Evolutionary conservation across 306 rosid genomes (phyloP).

Genomic region (Lablab purpureus): DNA sequence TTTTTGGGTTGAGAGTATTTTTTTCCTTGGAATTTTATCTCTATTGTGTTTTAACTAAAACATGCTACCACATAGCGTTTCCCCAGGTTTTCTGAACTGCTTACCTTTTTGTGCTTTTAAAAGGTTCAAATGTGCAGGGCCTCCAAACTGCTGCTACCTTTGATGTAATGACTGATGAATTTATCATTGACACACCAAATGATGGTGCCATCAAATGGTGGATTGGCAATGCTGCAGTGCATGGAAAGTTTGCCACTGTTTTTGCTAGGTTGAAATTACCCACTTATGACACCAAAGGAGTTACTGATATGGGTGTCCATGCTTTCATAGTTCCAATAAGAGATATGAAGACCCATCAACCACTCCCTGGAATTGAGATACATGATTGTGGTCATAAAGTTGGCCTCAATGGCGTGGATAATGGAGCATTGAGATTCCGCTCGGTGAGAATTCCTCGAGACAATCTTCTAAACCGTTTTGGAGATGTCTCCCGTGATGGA

Average conservation of each 20-base stretch:
- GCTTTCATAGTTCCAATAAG: constrained; percentile 96
- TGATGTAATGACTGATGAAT: constrained; percentile 85
- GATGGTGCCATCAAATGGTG: constrained; percentile 99
- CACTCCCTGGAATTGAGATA: constrained; percentile 95
- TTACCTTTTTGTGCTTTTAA: constrained; percentile 37
- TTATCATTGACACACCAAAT: constrained; percentile 84
- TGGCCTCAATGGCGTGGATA: constrained; percentile 96
- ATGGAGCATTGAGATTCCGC: constrained; percentile 88
- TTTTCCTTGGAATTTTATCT: background rate
- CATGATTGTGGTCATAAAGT: constrained; percentile 96
- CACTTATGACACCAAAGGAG: constrained; percentile 65
- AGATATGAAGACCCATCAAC: constrained; percentile 83
- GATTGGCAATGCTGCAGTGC: constrained; percentile 99
- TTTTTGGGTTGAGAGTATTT: background rate
- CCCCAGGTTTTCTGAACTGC: constrained; percentile 22
- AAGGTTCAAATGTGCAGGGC: constrained; percentile 98
- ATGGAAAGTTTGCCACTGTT: constrained; percentile 93
- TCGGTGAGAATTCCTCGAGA: constrained; percentile 95
- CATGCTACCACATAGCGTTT: background rate
- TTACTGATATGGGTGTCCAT: constrained; percentile 95
- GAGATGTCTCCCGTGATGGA: constrained; percentile 95
- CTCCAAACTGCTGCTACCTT: constrained; percentile 88
- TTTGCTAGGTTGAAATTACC: constrained; percentile 87
- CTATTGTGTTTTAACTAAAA: background rate
- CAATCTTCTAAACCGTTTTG: constrained; percentile 91